These are phyloP conservation scores for Fusarium sp. DNA, from an alignment of 2,329 filamentous ascomycete genomes.

Conservation along the genomic window DNA sequence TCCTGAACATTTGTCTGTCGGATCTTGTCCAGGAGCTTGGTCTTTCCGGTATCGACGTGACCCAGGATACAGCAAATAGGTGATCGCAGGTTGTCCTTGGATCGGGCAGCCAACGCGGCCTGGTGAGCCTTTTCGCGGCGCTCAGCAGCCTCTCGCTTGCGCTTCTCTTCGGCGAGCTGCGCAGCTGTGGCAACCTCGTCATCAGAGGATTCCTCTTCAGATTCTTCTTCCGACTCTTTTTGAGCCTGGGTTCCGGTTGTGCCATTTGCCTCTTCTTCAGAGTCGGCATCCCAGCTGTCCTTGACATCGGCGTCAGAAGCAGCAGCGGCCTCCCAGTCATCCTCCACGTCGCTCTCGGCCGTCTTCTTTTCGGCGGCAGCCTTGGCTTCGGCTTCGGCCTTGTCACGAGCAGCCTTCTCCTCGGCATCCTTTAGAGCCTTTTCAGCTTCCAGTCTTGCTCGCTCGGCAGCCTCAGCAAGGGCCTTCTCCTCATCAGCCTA, in stretches of 20 bases:
- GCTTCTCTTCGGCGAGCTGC: constrained; percentile 74
- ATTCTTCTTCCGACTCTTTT: constrained; percentile 56
- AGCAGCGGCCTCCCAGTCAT: constrained; percentile 90
- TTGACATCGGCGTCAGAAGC: constrained; percentile 83
- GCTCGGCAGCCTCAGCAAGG: constrained; percentile 80
- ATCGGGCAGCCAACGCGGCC: constrained; percentile 88
- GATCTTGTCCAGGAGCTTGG: constrained; percentile 98
- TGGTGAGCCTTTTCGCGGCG: constrained; percentile 90
- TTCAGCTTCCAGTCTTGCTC: constrained; percentile 74
- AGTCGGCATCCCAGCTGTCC: constrained; percentile 93
- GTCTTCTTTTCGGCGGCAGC: constrained; percentile 64
- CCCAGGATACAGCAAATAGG: constrained; percentile 99
- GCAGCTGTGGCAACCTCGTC: constrained; percentile 81
- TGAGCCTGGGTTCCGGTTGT: constrained; percentile 52
- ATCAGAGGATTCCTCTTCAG: constrained; percentile 71
- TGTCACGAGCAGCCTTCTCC: constrained; percentile 65
- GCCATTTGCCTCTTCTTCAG: constrained; percentile 73
- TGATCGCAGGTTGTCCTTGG: constrained; percentile 92
- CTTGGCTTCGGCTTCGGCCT: constrained; percentile 65
- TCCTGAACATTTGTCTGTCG: constrained; percentile 98
- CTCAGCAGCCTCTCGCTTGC: constrained; percentile 89
- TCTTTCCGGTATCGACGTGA: constrained; percentile 99
- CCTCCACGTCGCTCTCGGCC: constrained; percentile 69
- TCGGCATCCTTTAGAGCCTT: constrained; percentile 69
- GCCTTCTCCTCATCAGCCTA: constrained; percentile 80